Conservation (phyloP, 169 alveolate genomes). For the Perkinsus marinus region DNA sequence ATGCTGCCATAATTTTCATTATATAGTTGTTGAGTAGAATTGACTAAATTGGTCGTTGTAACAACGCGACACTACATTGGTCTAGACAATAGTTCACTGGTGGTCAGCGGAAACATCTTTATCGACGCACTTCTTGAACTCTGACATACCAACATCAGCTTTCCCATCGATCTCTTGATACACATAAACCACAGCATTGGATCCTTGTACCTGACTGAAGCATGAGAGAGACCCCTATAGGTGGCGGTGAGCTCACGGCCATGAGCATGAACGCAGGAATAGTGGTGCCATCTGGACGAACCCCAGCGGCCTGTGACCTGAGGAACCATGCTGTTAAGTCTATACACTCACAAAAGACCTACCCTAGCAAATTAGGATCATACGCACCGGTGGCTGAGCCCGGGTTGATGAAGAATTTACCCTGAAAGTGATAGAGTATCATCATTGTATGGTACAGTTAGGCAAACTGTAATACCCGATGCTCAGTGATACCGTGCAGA, state of each 20-base stretch:
- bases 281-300: slow-evolving; percentile 20
- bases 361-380: background rate
- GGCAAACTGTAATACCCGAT: background rate
- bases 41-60: background rate
- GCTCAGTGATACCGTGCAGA: slow-evolving; percentile 36
- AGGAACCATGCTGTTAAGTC: background rate
- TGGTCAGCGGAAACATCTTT: background rate
- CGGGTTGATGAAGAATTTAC: slow-evolving; percentile 71
- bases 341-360: background rate
- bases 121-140: slow-evolving; percentile 13
- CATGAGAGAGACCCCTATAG: background rate
- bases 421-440: slow-evolving; percentile 21
- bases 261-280: slow-evolving; percentile 30
- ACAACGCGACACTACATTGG: background rate
- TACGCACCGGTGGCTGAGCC: slow-evolving; percentile 75
- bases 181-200: slow-evolving; percentile 32
- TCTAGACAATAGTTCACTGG: background rate
- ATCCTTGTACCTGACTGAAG: slow-evolving; percentile 21
- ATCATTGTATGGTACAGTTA: too few relatives aligned
- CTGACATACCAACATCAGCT: slow-evolving; percentile 33
- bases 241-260: slow-evolving; percentile 8
- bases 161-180: slow-evolving; percentile 39
- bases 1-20: too few relatives aligned
- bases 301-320: slow-evolving; percentile 28
- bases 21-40: background rate